A percentile compares a stretch with the other conserved stretches of the same genome.
Conservation (phyloP, 768 basidiomycete genomes). For the Hortiboletus campestris region DNA sequence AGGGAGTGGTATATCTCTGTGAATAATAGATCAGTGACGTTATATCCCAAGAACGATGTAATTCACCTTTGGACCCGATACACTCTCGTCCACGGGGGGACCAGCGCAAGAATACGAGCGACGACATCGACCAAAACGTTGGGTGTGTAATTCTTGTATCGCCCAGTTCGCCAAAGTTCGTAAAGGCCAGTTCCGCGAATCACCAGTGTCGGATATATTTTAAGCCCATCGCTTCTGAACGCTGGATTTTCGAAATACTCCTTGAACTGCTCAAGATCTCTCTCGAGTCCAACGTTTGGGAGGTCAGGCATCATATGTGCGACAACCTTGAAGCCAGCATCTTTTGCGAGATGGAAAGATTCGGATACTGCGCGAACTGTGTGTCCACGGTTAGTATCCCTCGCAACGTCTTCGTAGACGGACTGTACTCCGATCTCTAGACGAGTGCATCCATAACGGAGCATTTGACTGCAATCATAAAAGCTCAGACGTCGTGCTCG, state of each 20-base stretch:
- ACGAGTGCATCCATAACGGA: constrained; percentile 97
- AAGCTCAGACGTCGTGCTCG: neutral
- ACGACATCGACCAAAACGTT: constrained; percentile 98
- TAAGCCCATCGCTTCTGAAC: constrained; percentile 94
- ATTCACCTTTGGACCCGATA: constrained; percentile 92
- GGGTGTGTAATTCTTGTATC: constrained; percentile 99
- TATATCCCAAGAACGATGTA: neutral
- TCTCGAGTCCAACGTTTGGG: constrained; percentile 95
- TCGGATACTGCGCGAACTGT: constrained; percentile 97
- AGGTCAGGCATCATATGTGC: constrained; percentile 99
- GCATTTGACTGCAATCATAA: constrained; percentile 79
- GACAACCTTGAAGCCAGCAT: constrained; percentile 99
- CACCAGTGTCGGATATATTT: constrained; percentile 97
- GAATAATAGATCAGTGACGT: neutral
- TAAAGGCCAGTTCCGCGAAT: constrained; percentile 96
- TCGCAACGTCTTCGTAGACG: constrained; percentile 98
- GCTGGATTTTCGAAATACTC: constrained; percentile 99
- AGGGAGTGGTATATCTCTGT: constrained; percentile 93
- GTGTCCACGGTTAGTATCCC: constrained; percentile 98
- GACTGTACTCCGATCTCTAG: constrained; percentile 99
- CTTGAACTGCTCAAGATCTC: constrained; percentile 98
- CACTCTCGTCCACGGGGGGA: constrained; percentile 98
- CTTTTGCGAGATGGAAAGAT: constrained; percentile 96
- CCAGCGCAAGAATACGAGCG: constrained; percentile 90
- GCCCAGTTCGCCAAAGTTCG: constrained; percentile 94